Base-by-base conservation (phyloP, 2,329 filamentous ascomycete genomes). In the Alternaria infectoria region DNA sequence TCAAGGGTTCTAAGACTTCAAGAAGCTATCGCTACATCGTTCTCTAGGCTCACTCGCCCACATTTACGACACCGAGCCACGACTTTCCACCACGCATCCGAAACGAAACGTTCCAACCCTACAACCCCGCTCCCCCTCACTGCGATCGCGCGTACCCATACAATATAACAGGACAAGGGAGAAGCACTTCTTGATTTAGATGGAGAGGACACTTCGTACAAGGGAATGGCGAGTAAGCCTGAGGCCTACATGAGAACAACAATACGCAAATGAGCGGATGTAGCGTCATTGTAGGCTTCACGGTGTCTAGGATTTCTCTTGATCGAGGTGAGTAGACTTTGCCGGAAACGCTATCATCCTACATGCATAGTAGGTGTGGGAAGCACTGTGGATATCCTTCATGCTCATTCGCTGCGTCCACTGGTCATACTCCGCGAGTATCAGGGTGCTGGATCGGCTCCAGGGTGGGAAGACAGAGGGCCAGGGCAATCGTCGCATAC, bases 221-320 rank as follows among this genome's bases (percentile, higher is more conserved):
- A 40, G 36, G 36, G 17, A 17, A 10, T 3, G 4, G 36, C 36
- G n/a, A 40, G 11, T 11, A 10, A 0, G 36, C 1, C 1, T 40
- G n/a, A 40, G 36, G 9, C 5, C 36, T 40, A 40, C 9, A 40
- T 17, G 2, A 40, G n/a, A n/a, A 40, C n/a, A 11, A 40, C 36
- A 40, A 40, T 6, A 17, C 36, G 36, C 36, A 40, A 40, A 40
- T 3, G n/a, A 40, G 36, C n/a, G 36, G n/a, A 17, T 40, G 36
- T 17, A 40, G 9, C 36, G 36, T 17, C 9, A 6, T 6, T 40
- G 36, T 40, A 40, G 36, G 36, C 36, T 40, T 11, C 36, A 1
- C 2, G n/a, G 36, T 40, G 2, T 40, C 2, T 1, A 3, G 0
- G 3, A 1, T 17, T 10, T 40, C 32, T 2, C 32, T 40, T 3